phyloP scores from a whole-genome alignment of 768 basidiomycete genomes.

The Termitomyces sp. region DNA sequence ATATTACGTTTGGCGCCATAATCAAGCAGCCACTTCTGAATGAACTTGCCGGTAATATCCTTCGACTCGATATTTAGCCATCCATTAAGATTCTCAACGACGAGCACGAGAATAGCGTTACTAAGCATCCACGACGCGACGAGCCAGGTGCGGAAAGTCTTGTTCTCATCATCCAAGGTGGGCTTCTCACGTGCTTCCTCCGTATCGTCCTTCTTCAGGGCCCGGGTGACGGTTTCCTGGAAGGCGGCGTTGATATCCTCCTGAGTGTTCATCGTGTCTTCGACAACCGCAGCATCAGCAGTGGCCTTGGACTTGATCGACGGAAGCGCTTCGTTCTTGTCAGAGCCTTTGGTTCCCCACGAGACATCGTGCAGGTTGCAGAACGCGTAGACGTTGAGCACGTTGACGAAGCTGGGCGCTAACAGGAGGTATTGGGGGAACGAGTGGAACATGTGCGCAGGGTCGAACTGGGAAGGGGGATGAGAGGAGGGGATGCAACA shows the following conservation, averaged over 20 bases:
- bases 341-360: slow-evolving; percentile 94
- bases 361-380: slow-evolving; percentile 94
- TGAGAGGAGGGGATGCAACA: not conserved
- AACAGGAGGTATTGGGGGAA: slow-evolving; percentile 87
- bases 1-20: slow-evolving; percentile 39
- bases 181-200: slow-evolving; percentile 54
- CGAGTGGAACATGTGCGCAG: slow-evolving; percentile 95
- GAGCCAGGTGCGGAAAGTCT: slow-evolving; percentile 78
- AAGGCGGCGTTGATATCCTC: slow-evolving; percentile 79
- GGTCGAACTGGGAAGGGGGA: slow-evolving; percentile 67
- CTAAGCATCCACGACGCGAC: slow-evolving; percentile 68
- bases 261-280: slow-evolving; percentile 65
- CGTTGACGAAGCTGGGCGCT: slow-evolving; percentile 90
- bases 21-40: slow-evolving; percentile 24
- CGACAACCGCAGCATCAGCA: slow-evolving; percentile 59
- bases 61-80: slow-evolving; percentile 20
- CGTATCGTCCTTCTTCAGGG: slow-evolving; percentile 53
- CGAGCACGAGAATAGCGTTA: slow-evolving; percentile 51
- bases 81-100: slow-evolving; percentile 56
- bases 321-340: slow-evolving; percentile 76
- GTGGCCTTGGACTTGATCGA: slow-evolving; percentile 54
- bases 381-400: slow-evolving; percentile 95
- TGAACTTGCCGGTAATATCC: slow-evolving; percentile 28
- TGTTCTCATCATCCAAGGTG: slow-evolving; percentile 74
- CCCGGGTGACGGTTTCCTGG: slow-evolving; percentile 77